Evolutionary conservation across 2,329 filamentous ascomycete genomes (phyloP).

Genomic region (Clonostachys byssicola): DNA sequence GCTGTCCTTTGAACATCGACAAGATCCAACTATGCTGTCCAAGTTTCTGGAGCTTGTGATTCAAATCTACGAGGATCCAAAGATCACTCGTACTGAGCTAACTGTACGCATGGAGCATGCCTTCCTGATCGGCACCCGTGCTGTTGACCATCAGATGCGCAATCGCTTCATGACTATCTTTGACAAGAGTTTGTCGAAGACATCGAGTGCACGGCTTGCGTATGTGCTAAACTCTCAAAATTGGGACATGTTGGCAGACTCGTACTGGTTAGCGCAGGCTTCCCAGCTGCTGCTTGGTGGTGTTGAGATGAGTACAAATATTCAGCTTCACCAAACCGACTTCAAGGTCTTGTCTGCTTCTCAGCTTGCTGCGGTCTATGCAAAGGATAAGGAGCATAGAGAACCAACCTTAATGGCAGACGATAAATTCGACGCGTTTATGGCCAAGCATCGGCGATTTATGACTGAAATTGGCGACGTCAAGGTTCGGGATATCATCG

Average conservation of each 20-base stretch:
- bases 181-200: constrained; percentile 89
- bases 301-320: constrained; percentile 76
- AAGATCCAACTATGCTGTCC: constrained; percentile 79
- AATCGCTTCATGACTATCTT: constrained; percentile 97
- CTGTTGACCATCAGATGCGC: constrained; percentile 92
- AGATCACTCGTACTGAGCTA: constrained; percentile 89
- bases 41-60: constrained; percentile 96
- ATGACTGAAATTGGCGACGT: constrained; percentile 79
- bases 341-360: constrained; percentile 75
- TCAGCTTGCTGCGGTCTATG: constrained; percentile 68
- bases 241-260: constrained; percentile 92
- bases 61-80: constrained; percentile 95
- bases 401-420: constrained; percentile 70
- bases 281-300: constrained; percentile 89
- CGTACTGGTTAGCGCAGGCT: constrained; percentile 95
- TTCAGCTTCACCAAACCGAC: constrained; percentile 79
- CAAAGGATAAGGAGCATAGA: constrained; percentile 68
- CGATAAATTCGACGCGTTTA: constrained; percentile 74
- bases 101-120: constrained; percentile 97
- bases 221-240: constrained; percentile 92
- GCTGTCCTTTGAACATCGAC: constrained; percentile 86
- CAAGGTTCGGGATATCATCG: constrained; percentile 81
- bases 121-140: constrained; percentile 91
- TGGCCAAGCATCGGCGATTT: constrained; percentile 78
- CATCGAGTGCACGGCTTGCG: constrained; percentile 80